Percentiles rank a stretch among this genome's conserved stretches.
phyloP scores from a whole-genome alignment of 495 filamentous ascomycete genomes.

The Neurospora sp. region DNA sequence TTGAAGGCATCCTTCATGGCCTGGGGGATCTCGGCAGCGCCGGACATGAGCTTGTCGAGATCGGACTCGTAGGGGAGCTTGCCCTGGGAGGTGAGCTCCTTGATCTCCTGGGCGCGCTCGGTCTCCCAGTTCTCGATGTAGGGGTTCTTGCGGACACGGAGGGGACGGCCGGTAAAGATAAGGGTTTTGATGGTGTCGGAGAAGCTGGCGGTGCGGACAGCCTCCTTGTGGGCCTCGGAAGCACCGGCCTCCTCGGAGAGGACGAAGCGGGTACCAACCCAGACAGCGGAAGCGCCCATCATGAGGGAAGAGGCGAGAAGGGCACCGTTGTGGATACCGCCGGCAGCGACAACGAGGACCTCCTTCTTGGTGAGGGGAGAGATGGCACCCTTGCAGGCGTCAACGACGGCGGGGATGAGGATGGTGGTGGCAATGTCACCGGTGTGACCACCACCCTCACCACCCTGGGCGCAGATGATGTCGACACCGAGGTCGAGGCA shows the following conservation, averaged over 20 bases:
- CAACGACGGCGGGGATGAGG: conserved; percentile 73
- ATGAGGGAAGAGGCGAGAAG: conserved; percentile 82
- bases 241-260: conserved; percentile 89
- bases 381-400: conserved; percentile 69
- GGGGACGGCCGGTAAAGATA: conserved; percentile 93
- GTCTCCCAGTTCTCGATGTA: conserved; percentile 97
- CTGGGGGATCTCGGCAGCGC: conserved; percentile 48
- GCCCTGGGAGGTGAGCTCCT: conserved; percentile 78
- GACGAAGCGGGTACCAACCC: conserved; percentile 95
- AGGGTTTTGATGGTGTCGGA: conserved; percentile 94
- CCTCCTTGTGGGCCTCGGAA: conserved; percentile 90
- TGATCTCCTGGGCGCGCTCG: conserved; percentile 80
- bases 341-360: conserved; percentile 87
- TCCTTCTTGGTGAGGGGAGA: conserved; percentile 77
- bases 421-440: conserved; percentile 64
- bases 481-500: conserved; percentile 82
- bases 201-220: conserved; percentile 81
- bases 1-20: conserved; percentile 67
- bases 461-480: conserved; percentile 78
- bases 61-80: conserved; percentile 89
- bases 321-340: conserved; percentile 89
- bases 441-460: conserved; percentile 75
- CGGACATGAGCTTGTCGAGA: conserved; percentile 63
- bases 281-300: conserved; percentile 86
- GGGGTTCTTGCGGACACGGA: conserved; percentile 83